Evolutionary conservation across 257 asterid genomes (phyloP).

Genomic region (Craterostigma plantagineum): DNA sequence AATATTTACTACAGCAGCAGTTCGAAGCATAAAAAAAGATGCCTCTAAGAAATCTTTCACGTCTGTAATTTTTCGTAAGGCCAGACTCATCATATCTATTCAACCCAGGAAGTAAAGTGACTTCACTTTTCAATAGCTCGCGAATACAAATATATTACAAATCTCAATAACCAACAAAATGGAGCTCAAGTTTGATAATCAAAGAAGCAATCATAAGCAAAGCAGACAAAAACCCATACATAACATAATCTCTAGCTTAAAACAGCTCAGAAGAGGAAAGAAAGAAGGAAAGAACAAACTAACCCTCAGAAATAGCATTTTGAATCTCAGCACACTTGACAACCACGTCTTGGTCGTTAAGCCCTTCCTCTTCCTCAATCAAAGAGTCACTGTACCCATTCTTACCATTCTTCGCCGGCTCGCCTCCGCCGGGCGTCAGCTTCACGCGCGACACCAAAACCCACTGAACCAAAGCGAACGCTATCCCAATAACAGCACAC

Average conservation of each 20-base stretch:
- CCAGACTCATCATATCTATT: too few relatives aligned
- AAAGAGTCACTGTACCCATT: constrained; percentile 43
- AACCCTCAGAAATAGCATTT: constrained; percentile 74
- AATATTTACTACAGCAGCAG: too few relatives aligned
- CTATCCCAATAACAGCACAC: constrained; percentile 54
- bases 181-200: too few relatives aligned
- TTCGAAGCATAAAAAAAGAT: too few relatives aligned
- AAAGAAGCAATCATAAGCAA: too few relatives aligned
- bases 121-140: too few relatives aligned
- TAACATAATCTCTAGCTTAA: too few relatives aligned
- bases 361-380: constrained; percentile 84
- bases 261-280: not conserved
- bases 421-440: constrained; percentile 22
- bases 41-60: too few relatives aligned
- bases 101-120: too few relatives aligned
- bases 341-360: constrained; percentile 45
- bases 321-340: constrained; percentile 82
- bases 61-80: too few relatives aligned
- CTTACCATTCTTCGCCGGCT: constrained; percentile 21
- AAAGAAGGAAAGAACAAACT: constrained; percentile 14
- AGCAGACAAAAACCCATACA: not conserved
- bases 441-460: constrained; percentile 52
- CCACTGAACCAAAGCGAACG: constrained; percentile 67
- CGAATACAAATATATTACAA: too few relatives aligned
- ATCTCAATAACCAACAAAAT: too few relatives aligned